Base-by-base conservation (phyloP, 495 filamentous ascomycete genomes). In the Pseudevernia furfuracea region DNA sequence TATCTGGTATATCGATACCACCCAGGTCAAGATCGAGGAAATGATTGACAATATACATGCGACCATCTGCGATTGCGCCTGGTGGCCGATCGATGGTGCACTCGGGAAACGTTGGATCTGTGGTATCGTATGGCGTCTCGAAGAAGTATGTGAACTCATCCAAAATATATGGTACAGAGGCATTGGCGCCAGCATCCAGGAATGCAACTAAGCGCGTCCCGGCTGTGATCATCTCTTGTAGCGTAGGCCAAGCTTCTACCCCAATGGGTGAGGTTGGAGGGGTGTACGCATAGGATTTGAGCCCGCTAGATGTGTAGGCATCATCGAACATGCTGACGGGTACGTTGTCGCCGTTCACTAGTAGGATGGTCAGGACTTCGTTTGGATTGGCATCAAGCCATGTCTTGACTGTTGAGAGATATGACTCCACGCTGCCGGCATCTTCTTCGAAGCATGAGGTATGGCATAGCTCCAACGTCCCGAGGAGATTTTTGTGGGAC, bases 111-210 rank as follows among this genome's bases (percentile, higher is more conserved):
- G 72, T 65, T 12, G 75, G 48, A 64, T 82, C 79, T 5, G 80
- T 83, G 7, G 85, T 79, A 60, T 85, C 84, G 70, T 77, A 92
- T 19, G 85, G 73, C 0, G 86, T 91, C 74, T 91, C 88, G 71
- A 89, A 92, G 69, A 87, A 82, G 72, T 88, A 80, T 60, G 77
- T 73, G 73, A 89, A 92, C 71, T 92, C 86, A 63, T 81, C 71
- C 32, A 89, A 79, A n/a, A 91, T 82, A 73, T 86, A 89, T 0
- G 85, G 78, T 59, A 83, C 79, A 2, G 46, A 58, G 11, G 69
- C 59, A 61, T 81, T 61, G 36, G 80, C 77, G 61, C 86, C 79
- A 66, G 75, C 78, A 68, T 82, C 80, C 74, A 90, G 69, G 69
- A 88, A 89, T 15, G 81, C 80, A 41, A 90, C 77, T 0, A 91